Base-by-base conservation (phyloP, 257 asterid species). In the Datura wrightii region DNA sequence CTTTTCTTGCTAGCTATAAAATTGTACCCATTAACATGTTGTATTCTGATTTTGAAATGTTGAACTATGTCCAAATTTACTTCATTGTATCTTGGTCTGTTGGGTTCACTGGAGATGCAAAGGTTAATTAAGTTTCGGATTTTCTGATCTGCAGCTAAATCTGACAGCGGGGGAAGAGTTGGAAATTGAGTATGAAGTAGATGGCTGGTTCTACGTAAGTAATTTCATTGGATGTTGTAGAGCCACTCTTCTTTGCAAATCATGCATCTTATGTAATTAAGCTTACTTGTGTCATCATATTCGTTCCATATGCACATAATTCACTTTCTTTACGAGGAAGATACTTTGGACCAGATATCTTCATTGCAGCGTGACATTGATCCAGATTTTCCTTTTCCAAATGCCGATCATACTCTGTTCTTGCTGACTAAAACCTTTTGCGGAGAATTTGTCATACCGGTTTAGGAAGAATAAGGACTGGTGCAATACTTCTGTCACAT, bases 161-260 rank as follows among this genome's bases (percentile, higher is more conserved):
- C 93, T 97, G 86, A 93, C 94, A 6, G 95, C 98, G 2, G 99
- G 97, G 50, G 99, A 97, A 87, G 99, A 94, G 46, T 88, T 97
- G 82, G 98, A 95, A 89, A 95, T 97, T 56, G 98, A 94, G 84
- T 90, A 97, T 87, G 99, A 97, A 92, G 98, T 97, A 82, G 99
- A 97, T 90, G 99, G 99, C 89, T 97, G 99, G 99, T 97, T 86
- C 87, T 93, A 92, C 86, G 98, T 97, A 91, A 97, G 99, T 96
- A 86, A 78, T 52, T 71, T 72, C 37, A 52, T 83, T 67, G 67
- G 83, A 79, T 18, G 16, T 42, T 65, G 70, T 60, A 0, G 6
- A 34, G 65, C 24, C 65, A 34, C 65, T 34, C 48, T 78, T 52
- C 82, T 14, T 78, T 78, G 48, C 48, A 31, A 34, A 76, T 78